phyloP scores from a whole-genome alignment of 2,329 filamentous ascomycete species.

The Neospermospora avenae region DNA sequence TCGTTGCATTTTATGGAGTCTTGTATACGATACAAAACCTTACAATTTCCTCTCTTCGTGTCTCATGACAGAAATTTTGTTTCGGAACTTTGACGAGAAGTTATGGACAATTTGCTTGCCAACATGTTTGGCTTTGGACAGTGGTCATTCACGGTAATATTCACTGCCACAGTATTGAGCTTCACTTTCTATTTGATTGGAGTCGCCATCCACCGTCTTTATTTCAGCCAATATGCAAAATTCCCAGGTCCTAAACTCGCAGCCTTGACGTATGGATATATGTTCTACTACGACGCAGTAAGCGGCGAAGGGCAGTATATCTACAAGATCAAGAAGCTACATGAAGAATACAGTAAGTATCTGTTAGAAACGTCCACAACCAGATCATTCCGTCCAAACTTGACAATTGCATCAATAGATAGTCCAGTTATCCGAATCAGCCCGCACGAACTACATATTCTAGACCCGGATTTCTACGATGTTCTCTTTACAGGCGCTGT shows the following conservation, averaged over 20 bases:
- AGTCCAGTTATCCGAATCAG: slow-evolving; percentile 22
- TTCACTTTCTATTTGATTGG: not conserved
- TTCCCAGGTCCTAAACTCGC: slow-evolving; percentile 34
- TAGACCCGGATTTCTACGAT: slow-evolving; percentile 26
- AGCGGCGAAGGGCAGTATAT: slow-evolving; percentile 40
- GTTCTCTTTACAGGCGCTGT: slow-evolving; percentile 24
- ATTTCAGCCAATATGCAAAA: slow-evolving; percentile 16
- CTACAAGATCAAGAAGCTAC: slow-evolving; percentile 42
- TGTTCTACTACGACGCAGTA: slow-evolving; percentile 41
- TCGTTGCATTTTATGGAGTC: too few species aligned
- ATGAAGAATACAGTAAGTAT: slow-evolving; percentile 39
- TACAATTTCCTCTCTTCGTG: too few species aligned
- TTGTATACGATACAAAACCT: too few species aligned
- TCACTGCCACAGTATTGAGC: not conserved
- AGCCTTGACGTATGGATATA: slow-evolving; percentile 23
- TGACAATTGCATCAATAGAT: slow-evolving; percentile 4
- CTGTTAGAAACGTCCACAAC: not conserved
- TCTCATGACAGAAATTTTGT: too few species aligned
- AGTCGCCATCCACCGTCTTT: slow-evolving; percentile 15
- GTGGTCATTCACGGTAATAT: not conserved
- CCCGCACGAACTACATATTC: slow-evolving; percentile 22
- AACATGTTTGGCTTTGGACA: not conserved
- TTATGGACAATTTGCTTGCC: too few species aligned
- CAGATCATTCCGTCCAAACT: not conserved
- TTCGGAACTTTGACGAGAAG: too few species aligned